Conservation (phyloP, 2,329 filamentous ascomycete genomes). For the Phialocephala sp. region DNA sequence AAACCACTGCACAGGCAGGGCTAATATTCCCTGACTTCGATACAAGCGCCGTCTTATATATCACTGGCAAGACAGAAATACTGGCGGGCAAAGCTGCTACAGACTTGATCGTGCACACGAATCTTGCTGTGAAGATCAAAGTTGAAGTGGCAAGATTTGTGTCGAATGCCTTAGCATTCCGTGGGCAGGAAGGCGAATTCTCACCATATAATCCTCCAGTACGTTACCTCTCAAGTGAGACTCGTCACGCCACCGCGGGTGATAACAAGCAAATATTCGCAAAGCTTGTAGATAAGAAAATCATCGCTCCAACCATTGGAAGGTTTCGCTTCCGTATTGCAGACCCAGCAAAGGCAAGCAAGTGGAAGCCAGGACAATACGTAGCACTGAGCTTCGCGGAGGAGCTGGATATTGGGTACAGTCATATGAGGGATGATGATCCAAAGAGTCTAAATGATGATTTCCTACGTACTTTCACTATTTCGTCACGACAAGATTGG, state of each 20-base stretch:
- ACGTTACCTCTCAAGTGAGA: slow-evolving; percentile 67
- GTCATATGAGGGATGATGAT: slow-evolving; percentile 84
- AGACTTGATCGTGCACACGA: slow-evolving; percentile 68
- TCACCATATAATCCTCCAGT: slow-evolving; percentile 83
- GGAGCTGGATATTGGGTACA: slow-evolving; percentile 75
- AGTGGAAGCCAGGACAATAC: slow-evolving; percentile 76
- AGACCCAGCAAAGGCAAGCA: slow-evolving; percentile 42
- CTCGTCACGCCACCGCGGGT: slow-evolving; percentile 30
- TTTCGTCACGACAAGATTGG: slow-evolving; percentile 59
- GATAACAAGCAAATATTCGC: slow-evolving; percentile 47
- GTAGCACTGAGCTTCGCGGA: slow-evolving; percentile 74
- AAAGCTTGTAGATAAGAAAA: slow-evolving; percentile 61
- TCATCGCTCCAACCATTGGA: slow-evolving; percentile 69
- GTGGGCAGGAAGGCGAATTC: slow-evolving; percentile 60
- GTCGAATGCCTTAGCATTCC: slow-evolving; percentile 68
- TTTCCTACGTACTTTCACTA: slow-evolving; percentile 81
- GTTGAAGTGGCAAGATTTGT: slow-evolving; percentile 68
- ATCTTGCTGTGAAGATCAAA: slow-evolving; percentile 73
- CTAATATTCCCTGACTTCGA: slow-evolving; percentile 76
- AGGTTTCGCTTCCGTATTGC: slow-evolving; percentile 65
- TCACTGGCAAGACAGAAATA: slow-evolving; percentile 70
- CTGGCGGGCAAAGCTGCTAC: slow-evolving; percentile 69
- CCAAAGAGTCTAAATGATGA: slow-evolving; percentile 84
- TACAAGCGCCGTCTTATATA: slow-evolving; percentile 74
- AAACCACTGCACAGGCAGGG: slow-evolving; percentile 69